phyloP scores from a whole-genome alignment of 2,329 filamentous ascomycete genomes.

The Beauveria rudraprayagi region DNA sequence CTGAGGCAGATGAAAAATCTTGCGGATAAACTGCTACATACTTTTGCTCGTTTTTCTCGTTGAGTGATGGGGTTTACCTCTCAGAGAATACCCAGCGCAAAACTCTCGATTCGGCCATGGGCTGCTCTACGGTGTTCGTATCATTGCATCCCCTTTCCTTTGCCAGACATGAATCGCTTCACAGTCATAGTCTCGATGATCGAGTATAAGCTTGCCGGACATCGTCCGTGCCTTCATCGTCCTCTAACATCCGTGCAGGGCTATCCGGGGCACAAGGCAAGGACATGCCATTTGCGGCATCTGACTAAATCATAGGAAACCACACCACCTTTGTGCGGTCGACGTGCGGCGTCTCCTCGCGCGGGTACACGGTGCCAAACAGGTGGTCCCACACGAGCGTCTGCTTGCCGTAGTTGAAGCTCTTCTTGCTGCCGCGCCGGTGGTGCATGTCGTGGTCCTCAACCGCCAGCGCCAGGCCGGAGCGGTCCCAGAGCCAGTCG shows the following conservation, averaged over 20 bases:
- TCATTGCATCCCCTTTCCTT: not conserved
- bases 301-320: conserved; percentile 19
- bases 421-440: conserved; percentile 17
- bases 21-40: not conserved
- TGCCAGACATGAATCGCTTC: not conserved
- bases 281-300: not conserved
- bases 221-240: no score
- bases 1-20: not conserved
- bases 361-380: conserved; percentile 25
- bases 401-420: conserved; percentile 29
- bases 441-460: conserved; percentile 30
- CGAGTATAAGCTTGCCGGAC: no score
- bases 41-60: not conserved
- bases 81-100: not conserved
- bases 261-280: no score
- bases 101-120: not conserved
- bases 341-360: conserved; percentile 26
- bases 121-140: no score
- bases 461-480: conserved; percentile 27
- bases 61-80: no score
- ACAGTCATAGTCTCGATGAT: no score
- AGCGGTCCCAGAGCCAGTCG: conserved; percentile 22
- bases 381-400: conserved; percentile 25
- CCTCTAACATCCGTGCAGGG: no score
- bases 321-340: conserved; percentile 20